Evolutionary conservation across 1,139 yeast genomes (phyloP).

Genomic region (Debaryomyces nepalensis): DNA sequence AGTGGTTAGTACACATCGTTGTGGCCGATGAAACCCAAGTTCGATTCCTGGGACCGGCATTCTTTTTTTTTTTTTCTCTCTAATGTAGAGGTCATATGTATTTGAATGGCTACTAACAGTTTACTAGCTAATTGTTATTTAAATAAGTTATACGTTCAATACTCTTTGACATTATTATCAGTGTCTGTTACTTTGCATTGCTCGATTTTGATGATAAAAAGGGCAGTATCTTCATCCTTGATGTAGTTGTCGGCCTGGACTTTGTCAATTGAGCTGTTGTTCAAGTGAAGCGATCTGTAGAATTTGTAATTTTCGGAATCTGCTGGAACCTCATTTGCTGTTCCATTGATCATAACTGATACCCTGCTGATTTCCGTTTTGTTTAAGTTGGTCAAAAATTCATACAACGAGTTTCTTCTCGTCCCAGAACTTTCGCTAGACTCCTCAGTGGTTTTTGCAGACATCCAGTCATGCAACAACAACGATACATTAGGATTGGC

Average conservation of each 20-base stretch:
- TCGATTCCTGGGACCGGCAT: constrained; percentile 63
- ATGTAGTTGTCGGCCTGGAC: constrained; percentile 59
- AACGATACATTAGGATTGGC: constrained; percentile 77
- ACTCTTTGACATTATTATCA: constrained; percentile 64
- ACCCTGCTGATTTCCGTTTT: constrained; percentile 76
- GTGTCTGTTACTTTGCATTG: constrained; percentile 83
- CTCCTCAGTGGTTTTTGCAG: constrained; percentile 43
- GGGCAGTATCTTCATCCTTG: constrained; percentile 61
- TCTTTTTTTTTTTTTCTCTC: constrained; percentile 19
- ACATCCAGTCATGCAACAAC: constrained; percentile 85
- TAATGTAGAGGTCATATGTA: background rate
- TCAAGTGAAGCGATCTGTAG: constrained; percentile 63
- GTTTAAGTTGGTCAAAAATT: constrained; percentile 71
- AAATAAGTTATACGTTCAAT: constrained; percentile 22
- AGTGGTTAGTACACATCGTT: constrained; percentile 60
- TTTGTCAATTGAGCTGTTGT: constrained; percentile 69
- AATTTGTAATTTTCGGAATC: constrained; percentile 51
- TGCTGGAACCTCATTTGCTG: constrained; percentile 49
- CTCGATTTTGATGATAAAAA: constrained; percentile 65
- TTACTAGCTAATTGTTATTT: constrained; percentile 1
- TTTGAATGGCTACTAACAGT: too few species aligned
- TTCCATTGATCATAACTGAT: constrained; percentile 78
- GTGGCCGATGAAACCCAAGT: constrained; percentile 62
- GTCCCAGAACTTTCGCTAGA: constrained; percentile 25
- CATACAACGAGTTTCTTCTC: constrained; percentile 54